Percentiles rank a stretch among this genome's conserved stretches.
Evolutionary conservation across 176 grass and related monocot species (phyloP).

Genomic region (Lolium rigidum): DNA sequence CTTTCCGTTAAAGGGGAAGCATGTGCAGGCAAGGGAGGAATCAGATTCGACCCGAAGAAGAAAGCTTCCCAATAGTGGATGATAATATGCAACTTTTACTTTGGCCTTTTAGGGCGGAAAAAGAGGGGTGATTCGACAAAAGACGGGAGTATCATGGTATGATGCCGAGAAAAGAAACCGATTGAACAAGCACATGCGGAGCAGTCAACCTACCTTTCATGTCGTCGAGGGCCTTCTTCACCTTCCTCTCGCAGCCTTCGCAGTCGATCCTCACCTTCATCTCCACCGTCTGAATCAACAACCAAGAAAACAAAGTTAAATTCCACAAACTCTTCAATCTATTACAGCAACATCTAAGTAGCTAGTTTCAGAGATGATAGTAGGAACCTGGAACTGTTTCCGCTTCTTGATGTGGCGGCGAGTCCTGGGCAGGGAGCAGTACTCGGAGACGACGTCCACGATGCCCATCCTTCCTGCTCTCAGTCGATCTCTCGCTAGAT

Average conservation of each 20-base stretch:
- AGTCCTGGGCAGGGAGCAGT: conserved; percentile 43
- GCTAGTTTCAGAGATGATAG: background rate
- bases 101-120: background rate
- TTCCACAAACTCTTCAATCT: background rate
- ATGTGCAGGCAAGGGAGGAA: background rate
- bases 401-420: conserved; percentile 57
- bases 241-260: conserved; percentile 91
- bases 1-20: background rate
- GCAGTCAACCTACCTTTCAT: conserved; percentile 54
- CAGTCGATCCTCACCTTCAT: conserved; percentile 97
- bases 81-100: background rate
- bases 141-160: background rate
- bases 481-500: background rate
- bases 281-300: conserved; percentile 73
- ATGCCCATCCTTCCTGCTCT: conserved; percentile 37
- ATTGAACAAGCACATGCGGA: no score
- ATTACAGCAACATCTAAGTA: background rate
- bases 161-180: background rate
- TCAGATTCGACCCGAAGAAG: background rate
- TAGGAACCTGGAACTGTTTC: conserved; percentile 50
- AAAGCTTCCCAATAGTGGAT: background rate
- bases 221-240: conserved; percentile 65
- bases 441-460: conserved; percentile 59
- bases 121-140: background rate
- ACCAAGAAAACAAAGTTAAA: background rate